Base-by-base conservation (phyloP, 2,329 filamentous ascomycete species). In the Paradendryphiella salina region DNA sequence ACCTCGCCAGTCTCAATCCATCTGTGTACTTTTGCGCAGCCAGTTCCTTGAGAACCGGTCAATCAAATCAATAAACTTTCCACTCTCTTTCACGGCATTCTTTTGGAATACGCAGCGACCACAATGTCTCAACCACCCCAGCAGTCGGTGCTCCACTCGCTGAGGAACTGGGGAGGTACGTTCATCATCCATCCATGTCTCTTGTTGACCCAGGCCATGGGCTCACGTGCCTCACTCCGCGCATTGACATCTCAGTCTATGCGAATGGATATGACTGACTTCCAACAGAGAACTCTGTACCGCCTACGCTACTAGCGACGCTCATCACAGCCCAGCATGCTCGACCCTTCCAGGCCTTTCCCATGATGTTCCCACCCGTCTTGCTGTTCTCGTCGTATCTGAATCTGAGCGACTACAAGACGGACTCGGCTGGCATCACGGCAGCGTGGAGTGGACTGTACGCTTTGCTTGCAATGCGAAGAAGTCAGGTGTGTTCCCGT, bases 401-500 rank as follows among this genome's bases (percentile, higher is more conserved):
- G 36, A 88, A 87, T 66, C 64, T 88, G 23, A 79, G 79, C 56
- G 79, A 79, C 52, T 86, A 81, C 74, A 82, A 83, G 65, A 81
- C 80, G 40, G 86, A 88, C 63, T 78, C 79, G 15, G 85, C 85
- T 0, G 85, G 85, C 5, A 76, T 86, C 4, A 84, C 80, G 14
- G 83, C 83, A 7, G 83, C 85, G 0, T 86, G 84, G 82, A 85
- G 82, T 26, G 84, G 82, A 0, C 65, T 87, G 33, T 88, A 88
- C 60, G 73, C 85, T n/a, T 66, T 87, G 13, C 70, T 88, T 10
- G 85, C 85, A 3, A 72, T 79, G 49, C 76, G 85, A 55, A 76
- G 85, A 60, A 82, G 79, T 53, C 75, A 78, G 61, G 73, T 75
- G 53, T 28, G 65, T 61, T 28, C 17, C 13, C 2, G 5, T 11